Evolutionary conservation across 2,329 filamentous ascomycete genomes (phyloP), one percentile per base, ranked within the genome.

Genomic region (Curvularia sp.): DNA sequence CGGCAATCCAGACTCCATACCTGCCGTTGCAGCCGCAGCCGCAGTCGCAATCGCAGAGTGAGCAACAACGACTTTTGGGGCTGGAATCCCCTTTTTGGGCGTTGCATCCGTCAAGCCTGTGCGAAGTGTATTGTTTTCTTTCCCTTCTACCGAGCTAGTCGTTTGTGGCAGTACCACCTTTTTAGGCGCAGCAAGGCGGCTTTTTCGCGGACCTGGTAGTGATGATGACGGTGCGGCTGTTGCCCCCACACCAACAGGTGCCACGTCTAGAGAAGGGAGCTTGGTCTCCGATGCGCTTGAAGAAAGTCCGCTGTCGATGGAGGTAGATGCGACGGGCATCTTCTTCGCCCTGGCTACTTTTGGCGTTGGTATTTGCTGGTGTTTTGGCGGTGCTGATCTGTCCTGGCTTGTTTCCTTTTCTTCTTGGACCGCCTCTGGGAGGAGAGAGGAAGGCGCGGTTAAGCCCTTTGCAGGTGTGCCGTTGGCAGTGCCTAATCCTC

Each of bases 401-500:
- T 42, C 51, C 25, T 61, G 48, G 23, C 13, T 3, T 8, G 51
- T 52, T 25, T 71, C 66, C 28, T 69, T 68, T 32, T 72, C 69
- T 34, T 71, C 67, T 27, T 63, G 61, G 3, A 74, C 58, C 0
- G 55, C 64, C 9, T 73, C 69, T 3, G 74, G 74, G 1, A 77
- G 66, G 3, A 77, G 55, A 19, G 69, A 69, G 3, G 64, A 51
- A n/a, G 71, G 67, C 1, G 67, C 62, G 1, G 77, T 59, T 8
- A 78, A 59, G 0, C 68, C 75, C 51, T 78, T 79, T 8, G 70
- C 74, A 19, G 77, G 77, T 9, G 74, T 75, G 2, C 77, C 75
- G 55, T 79, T 78, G 12, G 69, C 60, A 1, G 74, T 71, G 3
- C 77, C 76, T 0, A 78, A 59, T 0, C 71, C 72, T 12, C 64